Conservation (phyloP, 441 rosid species). For the Croton setiger region DNA sequence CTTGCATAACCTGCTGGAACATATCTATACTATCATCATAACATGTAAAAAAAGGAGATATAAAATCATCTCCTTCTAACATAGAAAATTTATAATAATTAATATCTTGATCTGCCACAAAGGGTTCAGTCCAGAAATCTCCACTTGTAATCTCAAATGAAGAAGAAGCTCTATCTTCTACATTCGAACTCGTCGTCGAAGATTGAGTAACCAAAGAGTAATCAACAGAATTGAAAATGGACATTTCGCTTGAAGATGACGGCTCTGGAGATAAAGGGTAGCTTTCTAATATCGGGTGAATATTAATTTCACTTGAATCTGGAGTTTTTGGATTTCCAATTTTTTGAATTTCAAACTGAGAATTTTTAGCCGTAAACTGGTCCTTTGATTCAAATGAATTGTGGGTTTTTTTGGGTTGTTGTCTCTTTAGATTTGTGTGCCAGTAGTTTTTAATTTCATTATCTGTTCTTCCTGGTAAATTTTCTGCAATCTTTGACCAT, state of each 20-base stretch:
- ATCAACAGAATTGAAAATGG: slow-evolving; percentile 8
- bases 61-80: slow-evolving; percentile 1
- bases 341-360: neutral
- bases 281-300: slow-evolving; percentile 30
- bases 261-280: slow-evolving; percentile 26
- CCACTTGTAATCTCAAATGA: slow-evolving; percentile 11
- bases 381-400: neutral
- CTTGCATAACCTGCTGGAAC: slow-evolving; percentile 20
- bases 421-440: slow-evolving; percentile 37
- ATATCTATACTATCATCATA: slow-evolving; percentile 24
- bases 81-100: neutral
- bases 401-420: neutral
- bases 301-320: neutral
- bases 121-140: slow-evolving; percentile 50
- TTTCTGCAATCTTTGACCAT: slow-evolving; percentile 40
- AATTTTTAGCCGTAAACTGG: neutral
- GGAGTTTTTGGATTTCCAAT: neutral
- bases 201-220: slow-evolving; percentile 4
- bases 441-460: slow-evolving; percentile 42
- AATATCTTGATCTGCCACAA: slow-evolving; percentile 30
- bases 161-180: slow-evolving; percentile 2
- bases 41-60: slow-evolving; percentile 4
- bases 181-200: neutral
- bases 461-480: slow-evolving; percentile 41
- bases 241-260: slow-evolving; percentile 9